Conservation (phyloP, 495 filamentous ascomycete species). For the Chaetomium cochliodes region DNA sequence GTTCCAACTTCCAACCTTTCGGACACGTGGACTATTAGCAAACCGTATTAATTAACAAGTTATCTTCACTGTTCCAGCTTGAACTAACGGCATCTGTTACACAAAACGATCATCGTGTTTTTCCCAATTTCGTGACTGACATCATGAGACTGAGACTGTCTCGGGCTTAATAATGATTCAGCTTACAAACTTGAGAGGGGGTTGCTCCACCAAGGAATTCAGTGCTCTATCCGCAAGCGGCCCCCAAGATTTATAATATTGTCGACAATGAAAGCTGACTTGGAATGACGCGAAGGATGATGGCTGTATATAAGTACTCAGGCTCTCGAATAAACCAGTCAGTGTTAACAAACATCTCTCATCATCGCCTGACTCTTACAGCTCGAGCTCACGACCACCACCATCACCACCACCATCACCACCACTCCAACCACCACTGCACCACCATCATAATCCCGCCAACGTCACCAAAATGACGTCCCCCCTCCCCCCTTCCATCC, state of each 20-base stretch:
- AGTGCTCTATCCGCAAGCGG: not conserved
- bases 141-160: not conserved
- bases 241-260: not conserved
- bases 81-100: not conserved
- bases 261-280: too few species aligned
- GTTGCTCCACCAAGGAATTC: not conserved
- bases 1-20: not conserved
- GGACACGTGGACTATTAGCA: too few species aligned
- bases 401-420: not conserved
- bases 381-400: not conserved
- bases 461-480: constrained; percentile 8
- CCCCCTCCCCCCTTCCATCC: constrained; percentile 24
- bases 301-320: not conserved
- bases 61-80: not conserved
- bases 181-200: constrained; percentile 3
- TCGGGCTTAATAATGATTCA: not conserved
- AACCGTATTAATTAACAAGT: too few species aligned
- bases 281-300: too few species aligned
- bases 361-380: not conserved
- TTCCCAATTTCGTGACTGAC: not conserved
- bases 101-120: not conserved
- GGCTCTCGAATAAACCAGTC: not conserved
- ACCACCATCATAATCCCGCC: not conserved
- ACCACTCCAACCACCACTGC: not conserved
- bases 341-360: not conserved